Percentiles rank a stretch among this genome's conserved stretches.
Evolutionary conservation across 2,329 filamentous ascomycete species (phyloP).

Genomic region (Claviceps digitariae): DNA sequence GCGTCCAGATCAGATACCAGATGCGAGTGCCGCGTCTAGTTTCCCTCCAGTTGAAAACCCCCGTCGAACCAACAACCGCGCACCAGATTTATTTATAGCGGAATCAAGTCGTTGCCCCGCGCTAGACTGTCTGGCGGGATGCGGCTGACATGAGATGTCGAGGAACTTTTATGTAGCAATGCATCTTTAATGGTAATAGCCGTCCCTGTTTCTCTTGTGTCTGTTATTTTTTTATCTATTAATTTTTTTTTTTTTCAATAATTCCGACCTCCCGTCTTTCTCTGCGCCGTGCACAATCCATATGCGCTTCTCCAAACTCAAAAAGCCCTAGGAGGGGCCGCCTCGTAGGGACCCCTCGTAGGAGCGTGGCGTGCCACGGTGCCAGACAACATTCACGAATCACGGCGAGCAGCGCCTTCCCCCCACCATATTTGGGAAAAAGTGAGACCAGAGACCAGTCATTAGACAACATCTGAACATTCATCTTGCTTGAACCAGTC

Average conservation of each 20-base stretch:
- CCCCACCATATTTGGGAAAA: neutral
- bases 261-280: neutral
- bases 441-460: no score
- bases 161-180: no score
- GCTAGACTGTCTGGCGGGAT: no score
- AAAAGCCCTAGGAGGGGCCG: neutral
- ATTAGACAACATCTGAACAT: no score
- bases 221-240: no score
- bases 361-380: neutral
- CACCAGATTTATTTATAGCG: no score
- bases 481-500: neutral
- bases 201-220: neutral
- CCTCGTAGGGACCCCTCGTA: neutral
- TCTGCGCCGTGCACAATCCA: neutral
- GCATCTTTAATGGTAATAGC: no score
- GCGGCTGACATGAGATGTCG: neutral
- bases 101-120: no score
- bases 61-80: no score
- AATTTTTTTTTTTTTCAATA: no score
- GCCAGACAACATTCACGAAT: neutral
- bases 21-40: no score
- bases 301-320: neutral
- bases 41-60: no score
- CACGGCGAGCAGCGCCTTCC: neutral
- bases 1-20: neutral